These are phyloP conservation scores for Helotiales sp. DNA, from an alignment of 2,329 filamentous ascomycete species.

Conservation along the genomic window DNA sequence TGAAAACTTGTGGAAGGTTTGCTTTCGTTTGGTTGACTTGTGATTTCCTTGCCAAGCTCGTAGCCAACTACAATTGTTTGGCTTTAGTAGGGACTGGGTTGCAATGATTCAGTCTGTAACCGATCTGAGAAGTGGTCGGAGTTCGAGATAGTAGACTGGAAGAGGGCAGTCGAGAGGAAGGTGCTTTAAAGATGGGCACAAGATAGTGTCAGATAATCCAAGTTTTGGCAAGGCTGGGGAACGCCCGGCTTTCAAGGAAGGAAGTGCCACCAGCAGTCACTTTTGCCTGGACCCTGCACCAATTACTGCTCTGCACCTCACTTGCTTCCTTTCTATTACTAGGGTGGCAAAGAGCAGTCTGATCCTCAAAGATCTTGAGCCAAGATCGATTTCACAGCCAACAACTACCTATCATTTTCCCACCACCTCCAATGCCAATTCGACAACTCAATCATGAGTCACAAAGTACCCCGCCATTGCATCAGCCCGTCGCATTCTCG, in stretches of 20 bases:
- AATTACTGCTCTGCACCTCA: background rate
- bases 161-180: background rate
- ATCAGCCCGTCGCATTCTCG: slow-evolving; percentile 14
- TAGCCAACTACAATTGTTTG: no score
- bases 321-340: background rate
- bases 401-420: slow-evolving; percentile 5
- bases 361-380: background rate
- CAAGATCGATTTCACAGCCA: background rate
- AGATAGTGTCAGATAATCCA: background rate
- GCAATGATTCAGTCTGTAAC: no score
- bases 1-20: no score
- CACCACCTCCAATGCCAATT: background rate
- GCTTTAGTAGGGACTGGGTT: no score
- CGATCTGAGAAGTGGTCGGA: no score
- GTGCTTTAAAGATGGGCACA: background rate
- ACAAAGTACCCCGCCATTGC: slow-evolving; percentile 11
- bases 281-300: background rate
- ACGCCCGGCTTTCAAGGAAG: background rate
- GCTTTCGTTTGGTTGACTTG: no score
- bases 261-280: background rate
- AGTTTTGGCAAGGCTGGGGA: background rate
- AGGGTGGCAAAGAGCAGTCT: background rate
- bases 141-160: background rate
- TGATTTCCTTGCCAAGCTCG: no score
- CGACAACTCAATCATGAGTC: slow-evolving; percentile 19